Conservation (phyloP, 2,329 filamentous ascomycete genomes). For the Ophiocordyceps camponoti-leonardi region DNA sequence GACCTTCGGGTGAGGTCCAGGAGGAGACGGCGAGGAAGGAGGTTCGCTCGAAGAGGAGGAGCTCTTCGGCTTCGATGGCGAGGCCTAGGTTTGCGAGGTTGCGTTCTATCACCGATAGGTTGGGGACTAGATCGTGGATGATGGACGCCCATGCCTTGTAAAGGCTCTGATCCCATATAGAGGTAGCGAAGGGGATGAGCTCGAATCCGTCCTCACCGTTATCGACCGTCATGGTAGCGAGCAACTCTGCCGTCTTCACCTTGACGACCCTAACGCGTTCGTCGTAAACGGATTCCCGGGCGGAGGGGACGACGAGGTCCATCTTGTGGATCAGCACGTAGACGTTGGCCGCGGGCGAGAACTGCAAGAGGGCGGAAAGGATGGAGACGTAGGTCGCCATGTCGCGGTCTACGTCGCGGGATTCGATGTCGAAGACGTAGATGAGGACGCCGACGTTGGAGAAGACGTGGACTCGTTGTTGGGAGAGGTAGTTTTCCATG, state of each 20-base stretch:
- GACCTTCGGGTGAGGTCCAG: slow-evolving; percentile 61
- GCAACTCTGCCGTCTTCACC: slow-evolving; percentile 47
- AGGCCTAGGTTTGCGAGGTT: slow-evolving; percentile 70
- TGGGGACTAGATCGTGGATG: slow-evolving; percentile 95
- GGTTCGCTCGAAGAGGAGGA: slow-evolving; percentile 86
- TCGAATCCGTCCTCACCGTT: slow-evolving; percentile 26
- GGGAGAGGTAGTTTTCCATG: slow-evolving; percentile 94
- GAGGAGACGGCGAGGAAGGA: slow-evolving; percentile 94
- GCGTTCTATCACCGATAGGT: slow-evolving; percentile 71
- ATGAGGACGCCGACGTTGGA: slow-evolving; percentile 92
- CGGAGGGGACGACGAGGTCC: slow-evolving; percentile 74
- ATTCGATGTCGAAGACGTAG: slow-evolving; percentile 98
- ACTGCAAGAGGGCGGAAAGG: slow-evolving; percentile 75
- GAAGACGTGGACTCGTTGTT: slow-evolving; percentile 93
- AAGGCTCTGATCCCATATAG: slow-evolving; percentile 95
- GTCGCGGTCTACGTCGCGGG: slow-evolving; percentile 82
- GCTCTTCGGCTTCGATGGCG: slow-evolving; percentile 81
- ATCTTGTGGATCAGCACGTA: slow-evolving; percentile 98
- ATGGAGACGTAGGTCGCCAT: slow-evolving; percentile 84
- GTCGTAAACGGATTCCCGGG: slow-evolving; percentile 68
- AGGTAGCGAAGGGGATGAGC: slow-evolving; percentile 81
- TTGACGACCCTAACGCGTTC: slow-evolving; percentile 65
- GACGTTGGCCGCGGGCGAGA: slow-evolving; percentile 62
- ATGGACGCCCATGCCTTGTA: slow-evolving; percentile 98
- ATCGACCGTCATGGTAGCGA: slow-evolving; percentile 10